A percentile compares a stretch with the other conserved stretches of the same genome.
These are phyloP conservation scores for Carex myosuroides DNA, from an alignment of 176 grass and related monocot genomes.

Conservation along the genomic window DNA sequence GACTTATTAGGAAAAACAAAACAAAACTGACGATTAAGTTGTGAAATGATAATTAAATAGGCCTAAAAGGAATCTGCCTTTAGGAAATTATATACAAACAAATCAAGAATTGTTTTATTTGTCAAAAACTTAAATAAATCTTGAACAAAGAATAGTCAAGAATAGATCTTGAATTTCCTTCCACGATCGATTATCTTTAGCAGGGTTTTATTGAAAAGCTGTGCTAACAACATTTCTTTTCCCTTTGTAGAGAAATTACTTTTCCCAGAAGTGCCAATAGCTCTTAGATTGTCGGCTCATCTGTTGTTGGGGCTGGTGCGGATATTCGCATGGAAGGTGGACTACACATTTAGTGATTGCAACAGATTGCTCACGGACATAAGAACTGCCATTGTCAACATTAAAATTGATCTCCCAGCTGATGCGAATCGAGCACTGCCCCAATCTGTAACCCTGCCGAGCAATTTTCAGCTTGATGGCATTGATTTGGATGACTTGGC, in stretches of 20 bases:
- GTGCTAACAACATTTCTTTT: not conserved
- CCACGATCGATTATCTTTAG: not conserved
- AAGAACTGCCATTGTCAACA: constrained; percentile 41
- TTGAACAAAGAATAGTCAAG: not conserved
- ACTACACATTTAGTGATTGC: constrained; percentile 70
- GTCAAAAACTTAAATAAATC: too few species aligned
- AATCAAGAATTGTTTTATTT: too few species aligned
- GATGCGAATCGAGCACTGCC: constrained; percentile 44
- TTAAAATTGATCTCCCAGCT: constrained; percentile 52
- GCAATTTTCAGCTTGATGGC: constrained; percentile 59
- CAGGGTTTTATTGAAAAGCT: not conserved
- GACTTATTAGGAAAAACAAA: too few species aligned
- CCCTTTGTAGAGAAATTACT: constrained; percentile 57
- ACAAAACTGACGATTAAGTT: too few species aligned
- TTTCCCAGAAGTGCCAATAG: constrained; percentile 75
- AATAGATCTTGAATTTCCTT: not conserved
- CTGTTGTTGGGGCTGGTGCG: constrained; percentile 84
- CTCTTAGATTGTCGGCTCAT: constrained; percentile 83
- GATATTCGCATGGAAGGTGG: constrained; percentile 95
- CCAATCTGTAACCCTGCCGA: constrained; percentile 64
- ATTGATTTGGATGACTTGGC: constrained; percentile 59
- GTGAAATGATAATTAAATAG: too few species aligned
- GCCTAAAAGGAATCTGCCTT: too few species aligned
- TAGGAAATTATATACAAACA: too few species aligned
- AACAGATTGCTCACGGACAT: constrained; percentile 63